Conservation (phyloP, 1,284 basidiomycete species). For the Thelephora terrestris region DNA sequence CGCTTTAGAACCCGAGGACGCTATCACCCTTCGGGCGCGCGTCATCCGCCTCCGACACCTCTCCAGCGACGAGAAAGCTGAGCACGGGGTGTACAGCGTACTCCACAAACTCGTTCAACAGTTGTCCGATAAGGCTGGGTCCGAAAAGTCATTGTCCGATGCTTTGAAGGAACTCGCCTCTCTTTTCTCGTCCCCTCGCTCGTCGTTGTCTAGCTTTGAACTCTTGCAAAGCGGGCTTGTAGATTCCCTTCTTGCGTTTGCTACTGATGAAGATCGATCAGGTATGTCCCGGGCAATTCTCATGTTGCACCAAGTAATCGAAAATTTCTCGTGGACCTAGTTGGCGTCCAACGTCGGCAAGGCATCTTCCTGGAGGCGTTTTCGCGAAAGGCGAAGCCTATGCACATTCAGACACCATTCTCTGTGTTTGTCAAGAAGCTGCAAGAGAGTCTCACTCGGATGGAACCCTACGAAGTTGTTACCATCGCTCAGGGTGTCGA, state of each 20-base stretch:
- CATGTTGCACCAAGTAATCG: not conserved
- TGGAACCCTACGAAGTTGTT: slow-evolving; percentile 91
- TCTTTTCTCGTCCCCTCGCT: slow-evolving; percentile 69
- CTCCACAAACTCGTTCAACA: slow-evolving; percentile 58
- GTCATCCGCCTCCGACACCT: slow-evolving; percentile 78
- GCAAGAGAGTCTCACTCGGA: slow-evolving; percentile 86
- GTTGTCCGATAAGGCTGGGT: slow-evolving; percentile 42
- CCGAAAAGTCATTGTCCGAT: slow-evolving; percentile 57
- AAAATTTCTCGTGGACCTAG: slow-evolving; percentile 26
- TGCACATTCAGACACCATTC: slow-evolving; percentile 52
- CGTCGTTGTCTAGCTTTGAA: slow-evolving; percentile 92
- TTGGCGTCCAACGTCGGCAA: slow-evolving; percentile 47
- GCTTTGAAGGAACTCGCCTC: slow-evolving; percentile 65
- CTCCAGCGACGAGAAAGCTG: slow-evolving; percentile 44
- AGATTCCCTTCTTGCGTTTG: slow-evolving; percentile 77
- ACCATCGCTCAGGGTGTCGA: slow-evolving; percentile 73
- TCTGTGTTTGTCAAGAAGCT: slow-evolving; percentile 85
- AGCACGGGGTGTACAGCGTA: slow-evolving; percentile 54
- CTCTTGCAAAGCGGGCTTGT: slow-evolving; percentile 89
- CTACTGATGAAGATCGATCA: slow-evolving; percentile 53
- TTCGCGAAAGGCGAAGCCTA: slow-evolving; percentile 39
- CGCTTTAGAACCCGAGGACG: slow-evolving; percentile 75
- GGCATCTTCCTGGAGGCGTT: slow-evolving; percentile 71
- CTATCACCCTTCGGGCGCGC: slow-evolving; percentile 80
- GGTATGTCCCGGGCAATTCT: slow-evolving; percentile 29